These are phyloP conservation scores for Pisolithus tinctorius DNA, from an alignment of 768 basidiomycete species.

Conservation along the genomic window DNA sequence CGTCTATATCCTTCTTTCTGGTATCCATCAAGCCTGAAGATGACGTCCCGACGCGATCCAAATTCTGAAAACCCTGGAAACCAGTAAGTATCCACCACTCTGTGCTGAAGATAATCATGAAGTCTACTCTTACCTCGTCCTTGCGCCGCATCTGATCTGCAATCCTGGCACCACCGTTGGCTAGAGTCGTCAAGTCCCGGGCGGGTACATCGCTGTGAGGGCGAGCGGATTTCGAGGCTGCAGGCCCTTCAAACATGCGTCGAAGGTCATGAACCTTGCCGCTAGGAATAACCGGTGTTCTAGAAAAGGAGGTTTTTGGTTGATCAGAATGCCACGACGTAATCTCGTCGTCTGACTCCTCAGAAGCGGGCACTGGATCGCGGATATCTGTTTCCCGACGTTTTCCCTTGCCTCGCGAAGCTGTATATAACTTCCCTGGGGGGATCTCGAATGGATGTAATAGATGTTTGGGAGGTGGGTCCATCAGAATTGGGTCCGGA, in stretches of 20 bases:
- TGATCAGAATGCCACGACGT: conserved; percentile 9
- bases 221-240: not conserved
- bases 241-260: conserved; percentile 7
- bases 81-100: not conserved
- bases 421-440: conserved; percentile 6
- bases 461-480: not conserved
- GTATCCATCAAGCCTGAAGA: conserved; percentile 21
- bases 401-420: conserved; percentile 17
- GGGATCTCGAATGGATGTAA: conserved; percentile 14
- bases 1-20: conserved; percentile 1
- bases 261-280: conserved; percentile 10
- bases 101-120: not conserved
- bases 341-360: conserved; percentile 17
- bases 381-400: conserved; percentile 9
- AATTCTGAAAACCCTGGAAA: not conserved
- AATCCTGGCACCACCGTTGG: not conserved
- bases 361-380: conserved; percentile 16
- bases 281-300: conserved; percentile 11
- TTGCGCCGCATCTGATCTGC: conserved; percentile 20
- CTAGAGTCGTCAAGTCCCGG: conserved; percentile 4
- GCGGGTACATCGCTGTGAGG: not conserved
- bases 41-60: conserved; percentile 22
- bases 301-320: not conserved
- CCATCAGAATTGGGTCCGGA: conserved; percentile 14
- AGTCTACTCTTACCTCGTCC: conserved; percentile 14